Evolutionary conservation across 305 asterid genomes (phyloP).

Genomic region (Plantago lanceolata): DNA sequence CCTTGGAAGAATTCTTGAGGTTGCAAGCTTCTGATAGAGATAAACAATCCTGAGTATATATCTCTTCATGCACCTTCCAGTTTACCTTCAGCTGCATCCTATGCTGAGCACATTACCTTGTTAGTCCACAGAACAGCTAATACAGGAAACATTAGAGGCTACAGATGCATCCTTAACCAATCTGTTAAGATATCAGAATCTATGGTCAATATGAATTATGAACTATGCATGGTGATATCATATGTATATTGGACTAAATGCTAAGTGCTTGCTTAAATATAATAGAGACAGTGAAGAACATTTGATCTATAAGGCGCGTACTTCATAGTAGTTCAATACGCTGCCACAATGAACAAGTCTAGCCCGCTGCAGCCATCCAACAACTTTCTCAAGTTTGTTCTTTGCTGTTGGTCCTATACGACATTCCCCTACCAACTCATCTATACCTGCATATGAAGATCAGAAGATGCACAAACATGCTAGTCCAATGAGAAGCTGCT

Average conservation of each 20-base stretch:
- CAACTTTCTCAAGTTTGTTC: slow-evolving; percentile 57
- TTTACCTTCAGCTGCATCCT: slow-evolving; percentile 44
- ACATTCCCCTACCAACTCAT: slow-evolving; percentile 37
- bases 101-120: slow-evolving; percentile 28
- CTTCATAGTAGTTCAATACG: slow-evolving; percentile 42
- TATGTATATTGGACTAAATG: not conserved
- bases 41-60: slow-evolving; percentile 40
- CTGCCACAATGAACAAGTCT: slow-evolving; percentile 44
- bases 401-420: slow-evolving; percentile 40
- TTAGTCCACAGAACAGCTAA: slow-evolving; percentile 13
- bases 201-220: not conserved
- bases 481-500: slow-evolving; percentile 3
- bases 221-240: not conserved
- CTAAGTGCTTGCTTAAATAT: not conserved
- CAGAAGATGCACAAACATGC: not conserved
- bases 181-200: not conserved
- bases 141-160: not conserved
- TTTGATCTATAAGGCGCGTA: slow-evolving; percentile 22
- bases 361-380: slow-evolving; percentile 53
- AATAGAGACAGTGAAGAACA: too few species aligned
- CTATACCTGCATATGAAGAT: slow-evolving; percentile 34
- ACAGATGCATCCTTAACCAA: not conserved
- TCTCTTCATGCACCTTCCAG: slow-evolving; percentile 60
- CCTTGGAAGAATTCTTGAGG: slow-evolving; percentile 39
- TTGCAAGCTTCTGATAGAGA: slow-evolving; percentile 43